These are phyloP conservation scores for Leavenworthia alabamica DNA, from an alignment of 345 rosid genomes.

Conservation along the genomic window DNA sequence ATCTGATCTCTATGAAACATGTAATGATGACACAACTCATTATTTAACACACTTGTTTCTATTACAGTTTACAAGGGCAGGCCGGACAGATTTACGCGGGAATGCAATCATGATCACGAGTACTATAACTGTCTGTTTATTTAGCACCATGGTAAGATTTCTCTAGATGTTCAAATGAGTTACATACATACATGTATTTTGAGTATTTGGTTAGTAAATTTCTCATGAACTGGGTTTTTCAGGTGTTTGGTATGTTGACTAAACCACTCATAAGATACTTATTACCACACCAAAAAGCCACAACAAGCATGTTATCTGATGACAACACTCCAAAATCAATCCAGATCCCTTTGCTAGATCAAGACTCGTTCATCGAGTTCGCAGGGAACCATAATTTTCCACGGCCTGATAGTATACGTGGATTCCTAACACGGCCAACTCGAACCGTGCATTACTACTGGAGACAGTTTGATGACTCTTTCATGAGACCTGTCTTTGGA, in stretches of 20 bases:
- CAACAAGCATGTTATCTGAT: slow-evolving; percentile 42
- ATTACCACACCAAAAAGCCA: slow-evolving; percentile 50
- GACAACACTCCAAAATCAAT: slow-evolving; percentile 50
- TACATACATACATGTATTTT: no score
- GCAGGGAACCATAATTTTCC: slow-evolving; percentile 19
- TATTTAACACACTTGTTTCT: not conserved
- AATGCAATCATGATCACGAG: slow-evolving; percentile 97
- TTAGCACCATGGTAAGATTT: slow-evolving; percentile 82
- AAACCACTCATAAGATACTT: slow-evolving; percentile 73
- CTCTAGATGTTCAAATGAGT: slow-evolving; percentile 4
- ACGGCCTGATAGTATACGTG: slow-evolving; percentile 64
- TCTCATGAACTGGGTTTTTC: slow-evolving; percentile 4
- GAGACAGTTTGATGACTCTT: slow-evolving; percentile 74
- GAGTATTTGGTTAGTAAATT: slow-evolving; percentile 2
- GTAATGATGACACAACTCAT: not conserved
- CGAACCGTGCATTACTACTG: slow-evolving; percentile 93
- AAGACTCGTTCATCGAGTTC: slow-evolving; percentile 57
- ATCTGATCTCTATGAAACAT: no score
- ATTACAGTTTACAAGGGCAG: slow-evolving; percentile 74
- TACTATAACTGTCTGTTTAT: slow-evolving; percentile 86
- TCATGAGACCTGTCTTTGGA: slow-evolving; percentile 92
- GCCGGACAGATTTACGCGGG: slow-evolving; percentile 69
- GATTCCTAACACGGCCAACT: slow-evolving; percentile 67
- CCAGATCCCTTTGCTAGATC: slow-evolving; percentile 59
- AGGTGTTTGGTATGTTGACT: slow-evolving; percentile 89